Percentiles rank a stretch among this genome's conserved stretches.
Conservation (phyloP, 106 monocot genomes). For the Phalaenopsis equestris region DNA sequence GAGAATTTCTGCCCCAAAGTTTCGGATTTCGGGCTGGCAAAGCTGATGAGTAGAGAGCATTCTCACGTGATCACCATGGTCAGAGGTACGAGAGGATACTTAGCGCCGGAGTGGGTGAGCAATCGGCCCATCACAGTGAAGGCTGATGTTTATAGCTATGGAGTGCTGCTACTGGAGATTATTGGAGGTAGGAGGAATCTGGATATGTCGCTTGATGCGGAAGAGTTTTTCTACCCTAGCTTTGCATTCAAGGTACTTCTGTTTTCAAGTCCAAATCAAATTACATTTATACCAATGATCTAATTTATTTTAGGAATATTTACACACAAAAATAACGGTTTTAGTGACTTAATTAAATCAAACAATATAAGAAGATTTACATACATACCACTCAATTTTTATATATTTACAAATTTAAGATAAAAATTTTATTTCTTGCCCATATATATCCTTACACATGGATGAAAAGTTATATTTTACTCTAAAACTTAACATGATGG, state of each 20-base stretch:
- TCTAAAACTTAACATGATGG: too few species aligned
- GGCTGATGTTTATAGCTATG: constrained; percentile 65
- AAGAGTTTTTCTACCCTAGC: constrained; percentile 36
- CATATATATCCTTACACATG: too few species aligned
- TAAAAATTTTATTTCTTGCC: too few species aligned
- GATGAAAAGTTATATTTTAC: too few species aligned
- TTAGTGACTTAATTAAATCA: too few species aligned
- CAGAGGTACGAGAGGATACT: constrained; percentile 59
- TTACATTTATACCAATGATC: too few species aligned
- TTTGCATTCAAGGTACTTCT: constrained; percentile 35
- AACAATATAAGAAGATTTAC: too few species aligned
- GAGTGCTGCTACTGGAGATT: constrained; percentile 60
- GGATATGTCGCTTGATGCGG: constrained; percentile 20
- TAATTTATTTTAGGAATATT: too few species aligned
- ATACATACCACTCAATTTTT: too few species aligned
- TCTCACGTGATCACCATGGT: constrained; percentile 50
- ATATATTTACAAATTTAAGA: too few species aligned
- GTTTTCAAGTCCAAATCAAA: background rate
- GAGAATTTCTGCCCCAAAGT: constrained; percentile 39
- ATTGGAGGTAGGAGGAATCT: constrained; percentile 46
- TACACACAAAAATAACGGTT: too few species aligned
- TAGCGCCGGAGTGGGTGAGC: constrained; percentile 69
- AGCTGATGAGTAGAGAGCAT: constrained; percentile 46
- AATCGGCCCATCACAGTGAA: constrained; percentile 55
- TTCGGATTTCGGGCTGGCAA: constrained; percentile 60